A percentile compares a stretch with the other conserved stretches of the same genome.
phyloP scores from a whole-genome alignment of 495 filamentous ascomycete species.

The Xylaria venustula region DNA sequence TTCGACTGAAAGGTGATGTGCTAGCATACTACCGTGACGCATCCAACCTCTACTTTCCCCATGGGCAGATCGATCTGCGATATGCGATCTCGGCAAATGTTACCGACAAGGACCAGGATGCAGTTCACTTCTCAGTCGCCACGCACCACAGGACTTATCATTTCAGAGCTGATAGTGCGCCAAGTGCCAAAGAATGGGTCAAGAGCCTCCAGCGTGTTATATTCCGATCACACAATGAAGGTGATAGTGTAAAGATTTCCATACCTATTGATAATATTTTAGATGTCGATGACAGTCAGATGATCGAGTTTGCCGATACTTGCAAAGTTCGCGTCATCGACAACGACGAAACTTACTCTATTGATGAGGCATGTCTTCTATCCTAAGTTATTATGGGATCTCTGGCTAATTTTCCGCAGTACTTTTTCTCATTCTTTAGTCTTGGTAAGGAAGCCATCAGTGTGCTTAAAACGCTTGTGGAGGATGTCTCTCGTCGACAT shows the following conservation, averaged over 20 bases:
- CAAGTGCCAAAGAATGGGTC: constrained; percentile 96
- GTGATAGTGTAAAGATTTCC: constrained; percentile 95
- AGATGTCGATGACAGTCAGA: constrained; percentile 87
- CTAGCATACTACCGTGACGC: constrained; percentile 88
- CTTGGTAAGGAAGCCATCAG: constrained; percentile 82
- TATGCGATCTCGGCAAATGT: constrained; percentile 87
- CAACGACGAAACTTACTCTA: constrained; percentile 87
- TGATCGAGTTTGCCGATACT: constrained; percentile 90
- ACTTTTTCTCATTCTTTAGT: constrained; percentile 95
- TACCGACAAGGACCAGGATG: constrained; percentile 71
- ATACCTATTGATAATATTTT: constrained; percentile 86
- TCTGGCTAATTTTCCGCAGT: constrained; percentile 50
- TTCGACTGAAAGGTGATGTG: constrained; percentile 91
- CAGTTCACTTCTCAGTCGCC: constrained; percentile 71
- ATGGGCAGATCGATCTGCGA: constrained; percentile 86
- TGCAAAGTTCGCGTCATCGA: constrained; percentile 91
- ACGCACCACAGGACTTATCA: constrained; percentile 82
- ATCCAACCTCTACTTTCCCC: constrained; percentile 86
- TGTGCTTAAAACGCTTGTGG: constrained; percentile 71
- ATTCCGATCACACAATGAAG: constrained; percentile 92
- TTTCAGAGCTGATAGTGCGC: constrained; percentile 84
- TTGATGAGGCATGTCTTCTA: constrained; percentile 76
- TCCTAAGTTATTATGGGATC: neutral
- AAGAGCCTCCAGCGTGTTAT: constrained; percentile 92
- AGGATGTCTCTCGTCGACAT: constrained; percentile 57